Evolutionary conservation across 225 moss, liverwort and hornwort species (phyloP), one percentile per base, ranked within the genome.

Genomic region (Pleurozium schreberi): DNA sequence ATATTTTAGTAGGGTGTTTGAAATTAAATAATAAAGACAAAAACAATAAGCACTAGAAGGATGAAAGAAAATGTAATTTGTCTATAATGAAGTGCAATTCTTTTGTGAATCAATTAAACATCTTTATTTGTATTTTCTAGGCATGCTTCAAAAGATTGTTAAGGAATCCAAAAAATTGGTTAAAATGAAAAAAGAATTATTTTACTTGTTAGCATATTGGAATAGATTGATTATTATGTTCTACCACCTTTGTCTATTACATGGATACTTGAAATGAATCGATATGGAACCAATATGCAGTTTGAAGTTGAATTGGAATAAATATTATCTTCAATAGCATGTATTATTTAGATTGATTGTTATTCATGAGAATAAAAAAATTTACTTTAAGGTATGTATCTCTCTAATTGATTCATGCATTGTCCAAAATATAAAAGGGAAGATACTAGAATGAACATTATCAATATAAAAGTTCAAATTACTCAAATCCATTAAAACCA

Each of bases 371-470:
- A 36, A 15, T 2, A 10, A 16, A 8, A 23, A 53, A 23, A 8
- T 55, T 1, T 1, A 4, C 1, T 6, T n/a, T 57, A 16, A 57
- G 1, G 11, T n/a, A 57, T 1, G 1, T 11, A 7, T 27, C 10
- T n/a, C 2, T n/a, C 2, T n/a, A 57, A 57, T 17, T n/a, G 5
- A 58, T 58, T 27, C 2, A 40, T 28, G 1, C 0, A 11, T 0
- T n/a, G 0, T 0, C 3, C 6, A 79, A n/a, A 57, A n/a, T n/a
- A 27, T 11, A 3, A 58, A 58, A 11, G 10, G n/a, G 7, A 40
- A 58, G 2, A 18, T 18, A 58, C 1, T n/a, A 40, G 7, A 79
- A 79, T 18, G 27, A 17, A n/a, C 10, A n/a, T 57, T n/a, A 79
- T 26, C 6, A n/a, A n/a, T 1, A 0, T 11, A n/a, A 79, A 7